phyloP scores from a whole-genome alignment of 1,284 basidiomycete species.

The Pascua guehoae region DNA sequence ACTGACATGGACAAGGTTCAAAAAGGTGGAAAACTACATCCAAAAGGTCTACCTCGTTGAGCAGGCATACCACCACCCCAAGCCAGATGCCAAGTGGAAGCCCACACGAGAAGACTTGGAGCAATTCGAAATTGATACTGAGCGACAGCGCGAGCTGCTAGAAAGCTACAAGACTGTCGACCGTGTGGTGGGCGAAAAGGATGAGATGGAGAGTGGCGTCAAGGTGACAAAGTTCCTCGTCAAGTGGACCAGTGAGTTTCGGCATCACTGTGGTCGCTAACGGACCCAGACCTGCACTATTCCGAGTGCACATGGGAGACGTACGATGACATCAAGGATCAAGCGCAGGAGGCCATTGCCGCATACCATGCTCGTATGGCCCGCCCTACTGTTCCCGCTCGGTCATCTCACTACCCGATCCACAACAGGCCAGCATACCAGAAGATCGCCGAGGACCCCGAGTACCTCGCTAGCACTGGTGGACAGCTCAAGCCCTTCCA shows the following conservation, averaged over 20 bases:
- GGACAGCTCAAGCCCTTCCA: constrained; percentile 96
- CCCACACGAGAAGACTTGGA: constrained; percentile 86
- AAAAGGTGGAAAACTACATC: constrained; percentile 99
- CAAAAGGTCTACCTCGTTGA: constrained; percentile 68
- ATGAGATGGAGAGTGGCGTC: constrained; percentile 58
- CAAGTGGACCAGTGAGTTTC: constrained; percentile 76
- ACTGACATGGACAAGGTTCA: constrained; percentile 66
- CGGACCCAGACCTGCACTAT: constrained; percentile 69
- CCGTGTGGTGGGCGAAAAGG: constrained; percentile 80
- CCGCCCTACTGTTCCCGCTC: constrained; percentile 78
- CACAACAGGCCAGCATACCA: constrained; percentile 74
- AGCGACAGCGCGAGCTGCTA: constrained; percentile 81
- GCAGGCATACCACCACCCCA: constrained; percentile 60
- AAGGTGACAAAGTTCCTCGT: constrained; percentile 77
- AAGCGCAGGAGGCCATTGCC: constrained; percentile 64
- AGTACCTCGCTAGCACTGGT: constrained; percentile 72
- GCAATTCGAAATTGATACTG: constrained; percentile 80
- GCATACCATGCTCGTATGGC: constrained; percentile 75
- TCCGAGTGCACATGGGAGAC: constrained; percentile 95
- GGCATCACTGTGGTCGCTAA: not conserved
- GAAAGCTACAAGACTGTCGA: constrained; percentile 91
- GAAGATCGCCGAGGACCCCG: constrained; percentile 85
- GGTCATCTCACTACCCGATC: constrained; percentile 68
- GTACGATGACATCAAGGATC: constrained; percentile 66
- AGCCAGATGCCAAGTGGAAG: constrained; percentile 55